phyloP scores from a whole-genome alignment of 2,329 filamentous ascomycete species.

The Seiridium cupressi region DNA sequence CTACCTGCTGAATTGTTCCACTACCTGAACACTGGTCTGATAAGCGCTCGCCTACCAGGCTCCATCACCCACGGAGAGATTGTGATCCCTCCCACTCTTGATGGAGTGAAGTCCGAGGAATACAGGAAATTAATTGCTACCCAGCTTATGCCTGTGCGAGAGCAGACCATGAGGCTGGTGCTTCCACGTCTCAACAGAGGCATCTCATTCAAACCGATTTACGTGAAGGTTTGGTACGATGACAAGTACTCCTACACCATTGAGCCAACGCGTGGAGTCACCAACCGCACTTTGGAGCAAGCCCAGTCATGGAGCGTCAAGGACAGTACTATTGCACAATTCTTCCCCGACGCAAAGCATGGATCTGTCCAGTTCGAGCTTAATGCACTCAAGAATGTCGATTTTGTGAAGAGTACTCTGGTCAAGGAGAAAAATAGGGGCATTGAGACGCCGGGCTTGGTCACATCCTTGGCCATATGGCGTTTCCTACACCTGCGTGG shows the following conservation, averaged over 20 bases:
- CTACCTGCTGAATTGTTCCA: constrained; percentile 87
- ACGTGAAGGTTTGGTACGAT: constrained; percentile 82
- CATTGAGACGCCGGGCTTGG: constrained; percentile 64
- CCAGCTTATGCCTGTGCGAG: constrained; percentile 71
- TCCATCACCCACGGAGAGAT: constrained; percentile 81
- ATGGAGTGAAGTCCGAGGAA: constrained; percentile 74
- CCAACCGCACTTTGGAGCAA: constrained; percentile 45
- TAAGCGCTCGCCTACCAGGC: constrained; percentile 76
- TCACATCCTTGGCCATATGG: constrained; percentile 75
- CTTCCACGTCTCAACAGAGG: constrained; percentile 79
- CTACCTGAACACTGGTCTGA: constrained; percentile 81
- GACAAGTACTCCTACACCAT: constrained; percentile 66
- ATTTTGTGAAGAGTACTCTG: constrained; percentile 70
- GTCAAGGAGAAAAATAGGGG: constrained; percentile 57
- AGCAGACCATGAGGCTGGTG: constrained; percentile 74
- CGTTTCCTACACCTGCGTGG: constrained; percentile 85
- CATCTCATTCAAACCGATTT: constrained; percentile 76
- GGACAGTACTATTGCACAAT: constrained; percentile 50
- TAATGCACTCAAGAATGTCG: constrained; percentile 63
- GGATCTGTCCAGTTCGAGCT: constrained; percentile 60
- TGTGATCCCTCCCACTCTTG: constrained; percentile 77
- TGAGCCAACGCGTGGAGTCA: constrained; percentile 50
- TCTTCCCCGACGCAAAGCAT: constrained; percentile 41
- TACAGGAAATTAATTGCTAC: constrained; percentile 78
- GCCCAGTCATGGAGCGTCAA: constrained; percentile 71